Evolutionary conservation across 2,329 filamentous ascomycete species (phyloP), one percentile per base, ranked within the genome.

Genomic region (Apiospora rasikravindrae): DNA sequence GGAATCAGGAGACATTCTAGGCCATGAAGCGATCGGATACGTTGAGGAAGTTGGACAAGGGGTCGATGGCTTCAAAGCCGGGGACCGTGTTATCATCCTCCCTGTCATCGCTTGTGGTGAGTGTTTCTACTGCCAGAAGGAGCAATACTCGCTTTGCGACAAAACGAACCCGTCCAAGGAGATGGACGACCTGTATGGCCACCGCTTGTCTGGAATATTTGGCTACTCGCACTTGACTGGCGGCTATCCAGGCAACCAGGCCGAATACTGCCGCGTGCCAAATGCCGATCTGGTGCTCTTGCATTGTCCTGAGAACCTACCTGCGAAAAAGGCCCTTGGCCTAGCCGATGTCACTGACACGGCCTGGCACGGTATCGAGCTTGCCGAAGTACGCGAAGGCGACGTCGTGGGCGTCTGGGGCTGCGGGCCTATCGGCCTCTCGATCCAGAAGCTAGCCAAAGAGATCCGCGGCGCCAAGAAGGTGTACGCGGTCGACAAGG

Each of bases 211-310:
- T 3, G 80, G 80, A 13, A 79, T 79, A 22, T 75, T 81, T 64
- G 80, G 80, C 33, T 82, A 76, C 71, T 78, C 80, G 1, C 75
- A 77, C 14, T 67, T 80, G n/a, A 78, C 76, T 40, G 80, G 80
- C 2, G 80, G 81, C 22, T 82, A 80, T 74, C 74, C 81, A 19
- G 80, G 81, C 24, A 76, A 80, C 47, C 81, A 82, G 73, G 81
- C 81, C 2, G 81, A 82, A 73, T 82, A 76, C 72, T 80, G 78
- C 67, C 80, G 80, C 79, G 13, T 42, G 40, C 81, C 81, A 8
- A 80, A 80, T 71, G 81, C 80, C 2, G 80, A 82, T 71, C 53
- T 81, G 16, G 75, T 74, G 24, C 79, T 78, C 67, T 74, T 81
- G 45, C 76, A 77, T 71, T 77, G 74, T 13, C 79, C 80, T 4